Percentiles rank a stretch among this genome's conserved stretches.
phyloP scores from a whole-genome alignment of 305 asterid genomes.

The Solanum hybrid region DNA sequence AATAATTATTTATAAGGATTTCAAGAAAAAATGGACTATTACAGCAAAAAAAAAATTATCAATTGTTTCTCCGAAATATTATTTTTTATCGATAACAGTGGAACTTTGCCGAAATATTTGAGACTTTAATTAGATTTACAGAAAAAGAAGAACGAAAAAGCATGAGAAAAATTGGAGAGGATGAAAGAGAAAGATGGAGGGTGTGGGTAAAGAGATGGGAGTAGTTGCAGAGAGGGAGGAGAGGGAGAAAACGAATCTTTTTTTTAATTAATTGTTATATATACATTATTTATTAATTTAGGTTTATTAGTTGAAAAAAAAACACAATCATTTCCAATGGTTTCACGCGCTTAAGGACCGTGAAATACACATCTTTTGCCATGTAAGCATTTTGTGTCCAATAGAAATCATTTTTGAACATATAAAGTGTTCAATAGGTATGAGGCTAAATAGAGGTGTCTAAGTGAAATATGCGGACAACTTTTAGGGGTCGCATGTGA shows the following conservation, averaged over 20 bases:
- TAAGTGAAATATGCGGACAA: not conserved
- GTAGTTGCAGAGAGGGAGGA: not conserved
- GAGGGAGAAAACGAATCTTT: not conserved
- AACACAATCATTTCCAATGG: not conserved
- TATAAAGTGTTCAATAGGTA: not conserved
- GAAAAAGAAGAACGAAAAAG: too few species aligned
- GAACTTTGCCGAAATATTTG: not conserved
- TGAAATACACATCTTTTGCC: not conserved
- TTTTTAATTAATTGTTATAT: too few species aligned
- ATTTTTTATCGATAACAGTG: too few species aligned
- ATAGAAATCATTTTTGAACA: not conserved
- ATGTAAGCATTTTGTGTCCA: not conserved
- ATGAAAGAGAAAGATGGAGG: not conserved
- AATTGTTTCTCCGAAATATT: not conserved
- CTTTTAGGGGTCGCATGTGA: not conserved
- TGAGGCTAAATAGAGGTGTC: not conserved
- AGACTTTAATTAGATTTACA: not conserved
- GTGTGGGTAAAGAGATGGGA: not conserved
- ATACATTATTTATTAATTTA: too few species aligned
- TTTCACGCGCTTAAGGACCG: not conserved
- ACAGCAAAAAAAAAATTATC: too few species aligned
- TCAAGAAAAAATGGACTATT: too few species aligned
- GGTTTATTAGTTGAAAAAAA: not conserved
- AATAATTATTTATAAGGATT: too few species aligned
- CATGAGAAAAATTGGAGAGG: not conserved